A percentile compares a stretch with the other conserved stretches of the same genome.
phyloP scores from a whole-genome alignment of 257 asterid species.

The Solanum virginianum region DNA sequence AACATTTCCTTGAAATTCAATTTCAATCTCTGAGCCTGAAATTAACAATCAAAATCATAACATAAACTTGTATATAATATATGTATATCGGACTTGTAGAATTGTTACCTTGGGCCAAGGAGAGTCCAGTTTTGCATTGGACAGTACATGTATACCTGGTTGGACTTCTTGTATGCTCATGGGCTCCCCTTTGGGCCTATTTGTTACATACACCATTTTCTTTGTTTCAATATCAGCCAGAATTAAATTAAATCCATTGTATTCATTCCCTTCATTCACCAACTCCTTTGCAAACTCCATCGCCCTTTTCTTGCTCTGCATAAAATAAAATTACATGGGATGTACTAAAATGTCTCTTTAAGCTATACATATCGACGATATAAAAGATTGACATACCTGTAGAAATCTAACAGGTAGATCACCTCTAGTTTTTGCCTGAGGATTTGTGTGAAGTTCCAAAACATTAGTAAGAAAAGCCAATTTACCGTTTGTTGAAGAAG shows the following conservation, averaged over 20 bases:
- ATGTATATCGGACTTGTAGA: not conserved
- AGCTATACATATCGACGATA: no score
- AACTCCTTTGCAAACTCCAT: conserved; percentile 46
- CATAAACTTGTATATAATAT: not conserved
- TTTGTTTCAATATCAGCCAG: conserved; percentile 35
- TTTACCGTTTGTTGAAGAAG: conserved; percentile 47
- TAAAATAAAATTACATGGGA: no score
- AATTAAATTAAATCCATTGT: conserved; percentile 66
- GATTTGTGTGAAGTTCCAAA: conserved; percentile 32
- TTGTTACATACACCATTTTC: conserved; percentile 50
- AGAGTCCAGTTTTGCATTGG: conserved; percentile 53
- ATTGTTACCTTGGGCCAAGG: conserved; percentile 69
- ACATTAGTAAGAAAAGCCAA: conserved; percentile 65
- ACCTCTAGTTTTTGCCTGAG: conserved; percentile 60
- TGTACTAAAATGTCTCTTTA: no score
- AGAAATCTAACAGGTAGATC: conserved; percentile 51
- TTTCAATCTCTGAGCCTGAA: conserved; percentile 37
- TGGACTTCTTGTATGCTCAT: conserved; percentile 26
- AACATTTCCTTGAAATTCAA: conserved; percentile 24
- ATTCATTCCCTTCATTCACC: conserved; percentile 32
- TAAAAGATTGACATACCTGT: no score
- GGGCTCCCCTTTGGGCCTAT: conserved; percentile 47
- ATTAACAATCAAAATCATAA: not conserved
- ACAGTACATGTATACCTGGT: conserved; percentile 50
- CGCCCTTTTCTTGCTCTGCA: conserved; percentile 53